Percentiles rank a stretch among this genome's conserved stretches.
Conservation (phyloP, 495 filamentous ascomycete genomes). For the Pseudomonodictys pantanalensis region DNA sequence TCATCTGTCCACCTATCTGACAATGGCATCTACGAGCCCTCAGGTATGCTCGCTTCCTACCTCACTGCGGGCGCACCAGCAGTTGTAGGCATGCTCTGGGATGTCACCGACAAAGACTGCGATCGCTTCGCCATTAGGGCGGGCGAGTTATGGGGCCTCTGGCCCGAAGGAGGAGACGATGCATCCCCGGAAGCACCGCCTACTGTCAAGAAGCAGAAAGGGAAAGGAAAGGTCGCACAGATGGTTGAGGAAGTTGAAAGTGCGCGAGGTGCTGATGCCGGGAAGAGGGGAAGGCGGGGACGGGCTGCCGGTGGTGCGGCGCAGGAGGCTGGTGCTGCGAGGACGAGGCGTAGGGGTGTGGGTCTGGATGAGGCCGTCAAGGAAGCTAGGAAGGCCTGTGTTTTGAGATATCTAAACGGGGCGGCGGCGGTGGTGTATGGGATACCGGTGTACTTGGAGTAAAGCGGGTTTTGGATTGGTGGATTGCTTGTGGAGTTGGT, state of each 20-base stretch:
- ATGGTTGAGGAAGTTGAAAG: conserved; percentile 23
- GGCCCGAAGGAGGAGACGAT: conserved; percentile 28
- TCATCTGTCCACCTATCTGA: conserved; percentile 73
- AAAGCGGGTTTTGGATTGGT: neutral
- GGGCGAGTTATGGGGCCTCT: conserved; percentile 82
- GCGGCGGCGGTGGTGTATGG: conserved; percentile 93
- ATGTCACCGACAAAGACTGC: conserved; percentile 95
- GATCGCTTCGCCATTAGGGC: conserved; percentile 78
- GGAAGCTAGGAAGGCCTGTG: conserved; percentile 67
- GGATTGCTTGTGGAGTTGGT: neutral
- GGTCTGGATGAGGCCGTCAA: conserved; percentile 77
- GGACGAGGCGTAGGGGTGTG: conserved; percentile 27
- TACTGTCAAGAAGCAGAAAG: conserved; percentile 35
- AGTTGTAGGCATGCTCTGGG: conserved; percentile 88
- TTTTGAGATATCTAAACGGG: conserved; percentile 85
- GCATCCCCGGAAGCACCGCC: conserved; percentile 25
- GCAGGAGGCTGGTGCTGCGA: conserved; percentile 14
- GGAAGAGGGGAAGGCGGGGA: conserved; percentile 5
- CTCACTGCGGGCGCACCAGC: conserved; percentile 72
- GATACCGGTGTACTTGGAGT: conserved; percentile 76
- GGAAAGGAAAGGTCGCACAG: conserved; percentile 33
- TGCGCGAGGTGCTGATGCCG: neutral
- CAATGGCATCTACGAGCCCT: conserved; percentile 81
- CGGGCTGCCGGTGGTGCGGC: conserved; percentile 27
- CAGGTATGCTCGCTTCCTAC: conserved; percentile 87